Evolutionary conservation across 2,329 filamentous ascomycete species (phyloP).

Genomic region (Fusarium sp.): DNA sequence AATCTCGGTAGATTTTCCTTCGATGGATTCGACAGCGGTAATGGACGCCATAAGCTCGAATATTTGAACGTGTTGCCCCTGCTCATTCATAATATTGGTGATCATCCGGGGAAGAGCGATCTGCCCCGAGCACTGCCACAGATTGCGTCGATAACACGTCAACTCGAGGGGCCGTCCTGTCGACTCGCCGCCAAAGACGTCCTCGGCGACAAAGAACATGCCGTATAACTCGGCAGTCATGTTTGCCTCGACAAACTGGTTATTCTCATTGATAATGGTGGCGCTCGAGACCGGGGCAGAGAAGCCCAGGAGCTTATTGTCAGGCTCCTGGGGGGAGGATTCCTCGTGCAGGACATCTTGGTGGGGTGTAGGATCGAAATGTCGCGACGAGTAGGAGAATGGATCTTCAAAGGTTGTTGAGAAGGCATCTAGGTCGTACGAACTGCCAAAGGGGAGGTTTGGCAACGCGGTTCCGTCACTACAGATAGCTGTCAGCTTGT

Average conservation of each 20-base stretch:
- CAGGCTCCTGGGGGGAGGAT: constrained; percentile 67
- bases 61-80: constrained; percentile 81
- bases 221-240: constrained; percentile 83
- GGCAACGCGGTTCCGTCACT: constrained; percentile 52
- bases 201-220: constrained; percentile 90
- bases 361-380: constrained; percentile 59
- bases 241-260: constrained; percentile 71
- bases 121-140: constrained; percentile 94
- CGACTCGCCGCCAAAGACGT: constrained; percentile 75
- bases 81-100: constrained; percentile 77
- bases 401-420: constrained; percentile 74
- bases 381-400: constrained; percentile 67
- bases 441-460: constrained; percentile 65
- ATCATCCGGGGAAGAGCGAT: constrained; percentile 81
- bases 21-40: constrained; percentile 89
- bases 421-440: constrained; percentile 71
- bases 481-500: constrained; percentile 28
- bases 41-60: constrained; percentile 85
- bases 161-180: constrained; percentile 77
- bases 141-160: constrained; percentile 93
- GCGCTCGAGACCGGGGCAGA: constrained; percentile 71
- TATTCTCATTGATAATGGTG: constrained; percentile 74
- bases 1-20: constrained; percentile 91
- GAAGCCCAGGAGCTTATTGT: constrained; percentile 81
- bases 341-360: constrained; percentile 59